phyloP scores from a whole-genome alignment of 108 stramenopile genomes.

The Cylindrotheca fusiformis region DNA sequence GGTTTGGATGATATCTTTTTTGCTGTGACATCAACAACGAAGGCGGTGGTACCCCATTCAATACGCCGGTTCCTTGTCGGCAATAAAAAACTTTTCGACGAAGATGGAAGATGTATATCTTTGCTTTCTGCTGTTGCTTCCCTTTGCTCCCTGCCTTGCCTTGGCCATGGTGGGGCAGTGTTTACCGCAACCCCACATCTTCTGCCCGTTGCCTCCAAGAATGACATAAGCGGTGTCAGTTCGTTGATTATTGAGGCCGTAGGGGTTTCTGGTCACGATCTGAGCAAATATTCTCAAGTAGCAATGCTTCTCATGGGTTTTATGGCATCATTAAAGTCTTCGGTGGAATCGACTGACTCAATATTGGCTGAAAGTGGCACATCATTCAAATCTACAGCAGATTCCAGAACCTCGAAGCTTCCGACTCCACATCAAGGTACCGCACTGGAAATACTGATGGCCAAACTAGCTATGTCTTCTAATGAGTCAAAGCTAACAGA shows the following conservation, averaged over 20 bases:
- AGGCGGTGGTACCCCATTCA: slow-evolving; percentile 13
- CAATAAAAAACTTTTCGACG: slow-evolving; percentile 23
- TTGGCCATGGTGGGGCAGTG: slow-evolving; percentile 8
- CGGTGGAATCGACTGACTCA: slow-evolving; percentile 1
- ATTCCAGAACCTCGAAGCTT: slow-evolving; percentile 4
- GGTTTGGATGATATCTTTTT: slow-evolving; percentile 38
- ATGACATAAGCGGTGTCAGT: slow-evolving; percentile 14
- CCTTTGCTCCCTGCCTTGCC: slow-evolving; percentile 25
- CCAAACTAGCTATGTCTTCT: neutral
- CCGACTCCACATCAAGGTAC: slow-evolving; percentile 28
- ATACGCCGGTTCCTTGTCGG: slow-evolving; percentile 22
- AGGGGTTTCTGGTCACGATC: slow-evolving; percentile 1
- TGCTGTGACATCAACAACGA: slow-evolving; percentile 27
- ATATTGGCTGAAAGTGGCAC: neutral
- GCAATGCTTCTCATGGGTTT: slow-evolving; percentile 27
- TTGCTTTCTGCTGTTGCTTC: slow-evolving; percentile 24
- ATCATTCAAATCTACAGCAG: neutral
- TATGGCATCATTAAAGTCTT: slow-evolving; percentile 25
- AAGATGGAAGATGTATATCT: slow-evolving; percentile 18
- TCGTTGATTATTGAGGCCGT: slow-evolving; percentile 15
- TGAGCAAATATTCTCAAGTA: slow-evolving; percentile 20
- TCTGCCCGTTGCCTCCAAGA: neutral
- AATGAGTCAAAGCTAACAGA: neutral
- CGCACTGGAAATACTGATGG: slow-evolving; percentile 27
- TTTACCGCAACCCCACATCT: slow-evolving; percentile 24